phyloP scores from a whole-genome alignment of 1,284 basidiomycete species.

The Pisolithus thermaeus region DNA sequence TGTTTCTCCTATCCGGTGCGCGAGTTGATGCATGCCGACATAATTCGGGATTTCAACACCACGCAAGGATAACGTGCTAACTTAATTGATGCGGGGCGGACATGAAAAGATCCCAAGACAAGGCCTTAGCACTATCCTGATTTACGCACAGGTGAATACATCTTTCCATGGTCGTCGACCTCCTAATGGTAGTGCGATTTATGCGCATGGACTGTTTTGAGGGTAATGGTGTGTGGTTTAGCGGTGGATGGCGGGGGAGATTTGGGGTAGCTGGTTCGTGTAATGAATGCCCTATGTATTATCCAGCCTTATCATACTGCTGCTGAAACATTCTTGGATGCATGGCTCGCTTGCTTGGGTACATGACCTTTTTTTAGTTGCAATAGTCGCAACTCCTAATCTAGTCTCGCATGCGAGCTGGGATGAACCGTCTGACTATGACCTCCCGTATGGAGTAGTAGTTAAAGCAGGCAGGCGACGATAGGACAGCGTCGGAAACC shows the following conservation, averaged over 20 bases:
- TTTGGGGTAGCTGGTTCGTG: neutral
- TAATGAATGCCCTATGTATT: neutral
- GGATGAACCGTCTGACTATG: conserved; percentile 80
- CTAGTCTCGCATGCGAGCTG: conserved; percentile 89
- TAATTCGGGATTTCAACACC: neutral
- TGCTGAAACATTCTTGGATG: neutral
- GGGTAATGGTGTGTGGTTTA: neutral
- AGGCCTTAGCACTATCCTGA: neutral
- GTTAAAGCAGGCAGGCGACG: conserved; percentile 63
- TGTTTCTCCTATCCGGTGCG: neutral
- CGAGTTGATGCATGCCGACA: neutral
- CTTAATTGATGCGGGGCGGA: neutral
- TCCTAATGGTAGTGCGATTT: neutral
- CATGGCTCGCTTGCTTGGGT: neutral
- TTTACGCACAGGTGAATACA: neutral
- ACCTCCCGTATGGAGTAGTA: conserved; percentile 85
- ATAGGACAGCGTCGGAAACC: conserved; percentile 46
- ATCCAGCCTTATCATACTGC: neutral
- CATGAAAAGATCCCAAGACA: neutral
- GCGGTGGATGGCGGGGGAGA: neutral
- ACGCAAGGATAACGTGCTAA: neutral
- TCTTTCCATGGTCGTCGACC: conserved; percentile 1
- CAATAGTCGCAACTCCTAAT: neutral
- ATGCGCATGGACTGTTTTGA: neutral
- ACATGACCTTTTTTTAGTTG: too few species aligned